Evolutionary conservation across 768 basidiomycete genomes (phyloP).

Genomic region (Tricholoma matsutake): DNA sequence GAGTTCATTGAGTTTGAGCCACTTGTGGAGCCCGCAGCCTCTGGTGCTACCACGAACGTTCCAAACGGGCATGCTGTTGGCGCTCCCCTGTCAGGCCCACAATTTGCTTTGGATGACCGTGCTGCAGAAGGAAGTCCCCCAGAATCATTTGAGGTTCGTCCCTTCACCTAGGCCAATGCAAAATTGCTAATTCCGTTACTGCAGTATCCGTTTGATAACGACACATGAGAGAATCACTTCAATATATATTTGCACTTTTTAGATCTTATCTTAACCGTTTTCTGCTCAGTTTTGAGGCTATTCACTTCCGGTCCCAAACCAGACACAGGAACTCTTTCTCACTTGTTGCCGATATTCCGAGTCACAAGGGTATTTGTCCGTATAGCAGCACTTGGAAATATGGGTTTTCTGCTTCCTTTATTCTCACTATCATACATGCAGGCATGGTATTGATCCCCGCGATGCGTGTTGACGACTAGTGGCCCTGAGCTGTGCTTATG

Average conservation of each 20-base stretch:
- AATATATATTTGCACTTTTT: not conserved
- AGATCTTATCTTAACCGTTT: not conserved
- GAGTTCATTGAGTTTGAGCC: slow-evolving; percentile 69
- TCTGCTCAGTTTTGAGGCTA: not conserved
- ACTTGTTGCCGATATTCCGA: not conserved
- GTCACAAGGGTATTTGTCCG: too few species aligned
- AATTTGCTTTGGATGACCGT: slow-evolving; percentile 69
- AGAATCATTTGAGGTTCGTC: slow-evolving; percentile 77
- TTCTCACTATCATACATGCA: not conserved
- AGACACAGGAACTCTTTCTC: not conserved
- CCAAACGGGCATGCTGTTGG: slow-evolving; percentile 30
- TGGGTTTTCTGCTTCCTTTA: slow-evolving; percentile 1
- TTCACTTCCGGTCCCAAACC: not conserved
- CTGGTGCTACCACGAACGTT: slow-evolving; percentile 21
- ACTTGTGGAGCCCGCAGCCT: slow-evolving; percentile 26
- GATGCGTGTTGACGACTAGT: slow-evolving; percentile 56
- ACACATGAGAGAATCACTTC: slow-evolving; percentile 37
- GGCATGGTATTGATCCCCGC: not conserved
- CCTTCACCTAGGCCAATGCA: not conserved
- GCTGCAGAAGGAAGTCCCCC: slow-evolving; percentile 75
- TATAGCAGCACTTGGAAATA: too few species aligned
- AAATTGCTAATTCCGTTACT: slow-evolving; percentile 16
- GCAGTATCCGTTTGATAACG: slow-evolving; percentile 77
- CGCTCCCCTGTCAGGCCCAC: slow-evolving; percentile 39
- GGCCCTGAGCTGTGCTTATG: slow-evolving; percentile 52